These are phyloP conservation scores for Sugiyamaella paludigena DNA, from an alignment of 1,139 yeast species.

Conservation along the genomic window DNA sequence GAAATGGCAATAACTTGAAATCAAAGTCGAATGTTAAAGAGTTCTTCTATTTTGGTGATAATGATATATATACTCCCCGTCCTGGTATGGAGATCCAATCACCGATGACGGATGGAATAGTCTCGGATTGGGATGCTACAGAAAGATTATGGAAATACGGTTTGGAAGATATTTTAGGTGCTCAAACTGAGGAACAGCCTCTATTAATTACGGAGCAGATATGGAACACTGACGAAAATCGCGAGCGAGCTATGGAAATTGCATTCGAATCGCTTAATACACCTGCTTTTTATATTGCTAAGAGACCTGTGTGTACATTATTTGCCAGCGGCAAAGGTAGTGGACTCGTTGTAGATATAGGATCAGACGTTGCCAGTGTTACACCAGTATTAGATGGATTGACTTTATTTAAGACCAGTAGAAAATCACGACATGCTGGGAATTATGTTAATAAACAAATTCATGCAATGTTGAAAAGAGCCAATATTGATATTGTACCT, in stretches of 20 bases:
- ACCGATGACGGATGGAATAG: slow-evolving; percentile 40
- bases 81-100: slow-evolving; percentile 36
- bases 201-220: slow-evolving; percentile 78
- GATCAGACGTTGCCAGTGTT: slow-evolving; percentile 78
- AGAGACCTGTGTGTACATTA: slow-evolving; percentile 84
- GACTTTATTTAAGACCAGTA: slow-evolving; percentile 55
- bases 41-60: slow-evolving; percentile 34
- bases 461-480: slow-evolving; percentile 26
- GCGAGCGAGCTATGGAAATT: slow-evolving; percentile 70
- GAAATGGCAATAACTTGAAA: slow-evolving; percentile 7
- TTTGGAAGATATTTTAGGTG: slow-evolving; percentile 43
- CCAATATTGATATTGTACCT: slow-evolving; percentile 31
- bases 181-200: slow-evolving; percentile 68
- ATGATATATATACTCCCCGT: slow-evolving; percentile 33
- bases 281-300: slow-evolving; percentile 84
- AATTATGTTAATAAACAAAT: slow-evolving; percentile 35
- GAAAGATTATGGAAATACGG: slow-evolving; percentile 40
- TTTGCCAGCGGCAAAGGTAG: slow-evolving; percentile 93
- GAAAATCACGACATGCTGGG: slow-evolving; percentile 39
- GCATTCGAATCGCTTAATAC: slow-evolving; percentile 70
- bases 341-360: slow-evolving; percentile 89
- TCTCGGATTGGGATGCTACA: slow-evolving; percentile 47
- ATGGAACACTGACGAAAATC: slow-evolving; percentile 72
- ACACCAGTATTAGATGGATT: slow-evolving; percentile 95
- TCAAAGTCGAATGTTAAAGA: slow-evolving; percentile 13